These are phyloP conservation scores for Pachysandra terminalis DNA, from an alignment of 164 flowering plant species.

Conservation along the genomic window DNA sequence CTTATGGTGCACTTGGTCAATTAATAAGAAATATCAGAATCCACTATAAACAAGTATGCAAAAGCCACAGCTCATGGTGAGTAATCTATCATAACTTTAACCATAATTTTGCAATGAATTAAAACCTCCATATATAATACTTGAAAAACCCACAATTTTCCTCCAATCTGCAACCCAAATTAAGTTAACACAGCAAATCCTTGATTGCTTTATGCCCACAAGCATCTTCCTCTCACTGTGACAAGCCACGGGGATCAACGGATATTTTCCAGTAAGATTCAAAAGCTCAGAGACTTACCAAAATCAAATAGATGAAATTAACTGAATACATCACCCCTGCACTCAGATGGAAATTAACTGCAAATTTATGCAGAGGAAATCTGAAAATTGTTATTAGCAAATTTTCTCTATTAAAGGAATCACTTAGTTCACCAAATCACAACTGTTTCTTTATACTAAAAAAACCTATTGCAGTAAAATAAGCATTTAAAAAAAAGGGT, in stretches of 20 bases:
- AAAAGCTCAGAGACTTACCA: neutral
- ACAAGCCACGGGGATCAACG: neutral
- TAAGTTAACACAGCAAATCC: neutral
- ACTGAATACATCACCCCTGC: neutral
- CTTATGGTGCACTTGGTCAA: neutral
- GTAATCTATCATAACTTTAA: neutral
- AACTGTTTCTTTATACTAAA: no score
- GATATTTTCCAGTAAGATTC: no score
- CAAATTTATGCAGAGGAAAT: neutral
- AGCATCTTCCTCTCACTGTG: neutral
- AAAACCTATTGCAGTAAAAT: no score
- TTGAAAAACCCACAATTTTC: neutral
- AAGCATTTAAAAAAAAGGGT: no score
- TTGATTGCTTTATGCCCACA: neutral
- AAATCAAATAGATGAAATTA: slow-evolving; percentile 1
- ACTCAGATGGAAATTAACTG: neutral
- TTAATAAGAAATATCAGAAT: neutral
- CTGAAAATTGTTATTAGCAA: neutral
- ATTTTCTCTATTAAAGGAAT: neutral
- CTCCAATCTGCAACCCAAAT: neutral
- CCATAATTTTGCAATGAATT: neutral
- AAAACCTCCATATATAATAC: neutral
- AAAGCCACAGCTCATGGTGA: neutral
- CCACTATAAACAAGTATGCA: neutral
- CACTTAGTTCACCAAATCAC: neutral